These are phyloP conservation scores for Globisporangium cederbergense DNA, from an alignment of 352 stramenopile genomes.

Conservation along the genomic window DNA sequence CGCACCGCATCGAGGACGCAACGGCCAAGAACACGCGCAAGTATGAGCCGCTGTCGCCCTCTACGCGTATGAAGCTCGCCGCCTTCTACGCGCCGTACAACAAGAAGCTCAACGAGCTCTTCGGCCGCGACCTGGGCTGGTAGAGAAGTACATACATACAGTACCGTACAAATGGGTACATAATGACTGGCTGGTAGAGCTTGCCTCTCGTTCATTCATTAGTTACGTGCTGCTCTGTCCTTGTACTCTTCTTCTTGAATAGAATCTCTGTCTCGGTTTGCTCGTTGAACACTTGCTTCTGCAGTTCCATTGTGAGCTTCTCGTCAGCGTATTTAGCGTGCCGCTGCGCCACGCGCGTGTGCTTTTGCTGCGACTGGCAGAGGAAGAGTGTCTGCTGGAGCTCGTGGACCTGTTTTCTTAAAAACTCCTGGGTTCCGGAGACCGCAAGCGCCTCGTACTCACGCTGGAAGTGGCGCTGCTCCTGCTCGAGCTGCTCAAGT, in stretches of 20 bases:
- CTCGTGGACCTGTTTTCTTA: conserved; percentile 56
- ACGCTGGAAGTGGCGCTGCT: conserved; percentile 23
- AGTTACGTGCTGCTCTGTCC: neutral
- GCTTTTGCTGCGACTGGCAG: conserved; percentile 49
- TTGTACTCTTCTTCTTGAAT: conserved; percentile 34
- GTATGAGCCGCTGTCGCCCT: conserved; percentile 69
- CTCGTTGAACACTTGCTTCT: conserved; percentile 41
- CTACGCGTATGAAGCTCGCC: conserved; percentile 51
- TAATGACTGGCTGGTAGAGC: conserved; percentile 11
- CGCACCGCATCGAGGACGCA: conserved; percentile 75
- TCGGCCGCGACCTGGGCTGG: conserved; percentile 65
- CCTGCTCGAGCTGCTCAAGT: conserved; percentile 30
- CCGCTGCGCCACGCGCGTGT: conserved; percentile 39
- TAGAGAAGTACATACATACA: conserved; percentile 16
- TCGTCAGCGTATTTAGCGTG: conserved; percentile 29
- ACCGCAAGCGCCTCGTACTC: conserved; percentile 42
- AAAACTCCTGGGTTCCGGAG: conserved; percentile 39
- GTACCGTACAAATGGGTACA: neutral
- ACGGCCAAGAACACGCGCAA: conserved; percentile 86
- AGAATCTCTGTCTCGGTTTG: conserved; percentile 66
- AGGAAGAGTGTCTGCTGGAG: conserved; percentile 69
- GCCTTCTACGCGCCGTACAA: conserved; percentile 87
- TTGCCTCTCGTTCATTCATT: neutral
- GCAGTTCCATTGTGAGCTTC: conserved; percentile 30
- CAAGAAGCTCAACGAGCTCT: conserved; percentile 58